phyloP scores from a whole-genome alignment of 345 rosid species.

The Brassica nigra region DNA sequence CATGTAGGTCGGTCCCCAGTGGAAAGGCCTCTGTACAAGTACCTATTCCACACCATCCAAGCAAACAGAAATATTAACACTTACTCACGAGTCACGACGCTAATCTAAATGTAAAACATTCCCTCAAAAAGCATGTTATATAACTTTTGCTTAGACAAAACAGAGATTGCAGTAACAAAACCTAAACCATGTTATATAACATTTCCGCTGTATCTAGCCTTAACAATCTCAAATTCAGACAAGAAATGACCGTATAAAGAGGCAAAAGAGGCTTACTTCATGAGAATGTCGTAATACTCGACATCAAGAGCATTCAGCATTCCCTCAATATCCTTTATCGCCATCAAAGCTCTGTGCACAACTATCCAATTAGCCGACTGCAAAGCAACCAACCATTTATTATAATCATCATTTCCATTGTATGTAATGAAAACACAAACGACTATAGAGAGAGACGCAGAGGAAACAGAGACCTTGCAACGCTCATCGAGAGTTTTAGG shows the following conservation, averaged over 20 bases:
- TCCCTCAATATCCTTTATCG: constrained; percentile 83
- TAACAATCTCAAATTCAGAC: neutral
- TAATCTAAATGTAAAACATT: neutral
- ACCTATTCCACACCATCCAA: constrained; percentile 48
- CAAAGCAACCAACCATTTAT: constrained; percentile 4
- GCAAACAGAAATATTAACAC: neutral
- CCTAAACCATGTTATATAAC: neutral
- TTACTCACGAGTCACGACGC: neutral
- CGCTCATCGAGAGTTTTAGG: constrained; percentile 84
- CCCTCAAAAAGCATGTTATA: neutral
- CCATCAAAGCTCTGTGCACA: constrained; percentile 90
- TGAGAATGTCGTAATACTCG: constrained; percentile 89
- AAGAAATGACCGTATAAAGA: neutral
- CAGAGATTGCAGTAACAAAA: neutral
- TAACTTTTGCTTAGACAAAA: neutral
- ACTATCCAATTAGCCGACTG: constrained; percentile 91
- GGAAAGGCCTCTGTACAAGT: constrained; percentile 83
- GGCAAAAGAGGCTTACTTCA: constrained; percentile 60
- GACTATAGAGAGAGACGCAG: neutral
- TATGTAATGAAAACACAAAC: neutral
- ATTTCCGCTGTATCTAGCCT: neutral
- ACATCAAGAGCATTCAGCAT: constrained; percentile 82
- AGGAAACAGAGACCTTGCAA: constrained; percentile 67
- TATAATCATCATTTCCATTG: neutral
- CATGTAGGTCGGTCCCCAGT: constrained; percentile 93